Base-by-base conservation (phyloP, 148 eudicot genomes). In the Vaccinium vitisidaea region DNA sequence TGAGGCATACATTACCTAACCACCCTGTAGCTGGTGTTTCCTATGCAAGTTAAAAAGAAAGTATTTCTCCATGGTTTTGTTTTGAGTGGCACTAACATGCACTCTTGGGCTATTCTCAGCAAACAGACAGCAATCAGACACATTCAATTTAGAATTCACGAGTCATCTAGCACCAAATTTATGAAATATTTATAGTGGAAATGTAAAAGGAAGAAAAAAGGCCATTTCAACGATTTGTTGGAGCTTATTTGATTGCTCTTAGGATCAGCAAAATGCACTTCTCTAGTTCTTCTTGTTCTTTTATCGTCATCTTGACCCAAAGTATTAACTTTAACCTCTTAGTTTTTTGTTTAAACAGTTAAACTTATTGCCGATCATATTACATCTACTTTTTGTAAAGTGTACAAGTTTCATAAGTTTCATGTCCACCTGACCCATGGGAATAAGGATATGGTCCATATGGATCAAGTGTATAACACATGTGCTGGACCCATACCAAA, bases 211-310 rank as follows among this genome's bases (percentile, higher is more conserved):
- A 75, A 15, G n/a, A n/a, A 9, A 19, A 19, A 46, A 46, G 48
- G 9, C 19, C 14, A 21, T 13, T 12, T 16, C 18, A 12, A 27
- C 3, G 5, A 43, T 43, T 43, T 43, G 19, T 36, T 73, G 75
- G 39, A 27, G 23, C 21, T 74, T 74, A 74, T 74, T 43, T 74
- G 77, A 74, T 74, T 77, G 36, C 13, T 73, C 46, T 77, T 49
- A 77, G 79, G 32, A 75, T 23, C 14, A 49, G 36, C 30, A 49
- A 4, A 77, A 49, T 49, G 36, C 58, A 0, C 11, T 49, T 49
- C 32, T 50, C 27, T 43, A 43, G 19, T 46, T 21, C 16, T n/a
- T 77, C 32, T 48, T 77, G 56, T 49, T 16, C 15, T 50, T 50
- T 21, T n/a, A 77, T 23, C 6, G 0, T 49, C 7, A 21, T n/a